Base-by-base conservation (phyloP, 2,329 filamentous ascomycete species). In the Hypoxylon rubiginosum region DNA sequence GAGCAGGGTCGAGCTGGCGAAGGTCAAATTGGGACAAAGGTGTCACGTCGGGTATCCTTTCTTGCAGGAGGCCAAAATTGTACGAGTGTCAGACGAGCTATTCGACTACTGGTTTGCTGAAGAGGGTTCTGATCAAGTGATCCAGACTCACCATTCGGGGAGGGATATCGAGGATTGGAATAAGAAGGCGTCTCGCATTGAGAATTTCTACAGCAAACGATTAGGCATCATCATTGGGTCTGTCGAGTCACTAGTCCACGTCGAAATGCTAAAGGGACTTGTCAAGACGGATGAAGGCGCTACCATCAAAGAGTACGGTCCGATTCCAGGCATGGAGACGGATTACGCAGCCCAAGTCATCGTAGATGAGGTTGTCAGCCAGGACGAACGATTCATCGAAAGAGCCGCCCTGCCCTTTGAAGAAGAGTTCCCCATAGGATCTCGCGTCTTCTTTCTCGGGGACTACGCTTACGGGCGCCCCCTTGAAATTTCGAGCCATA, bases 11-110 rank as follows among this genome's bases (percentile, higher is more conserved):
- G 89, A 92, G 71, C 82, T 87, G 58, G 94, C 94, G 59, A 93
- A 93, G 77, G 81, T 83, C 53, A 95, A 93, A 76, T 85, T 99
- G 48, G 95, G 94, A 48, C 88, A 95, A 79, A 90, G 90, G 65
- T 94, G 97, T 64, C 93, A 93, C 76, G 92, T 98, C 66, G 94
- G 95, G 39, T 99, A 97, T 75, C 96, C 96, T 1, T 99, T 97
- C 82, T 82, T 99, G 69, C 92, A 97, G 73, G 97, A 99, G 81
- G 96, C 93, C 57, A 95, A 95, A 81, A 90, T 99, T 30, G 86
- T 93, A 55, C 91, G 90, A 59, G 92, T 98, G 1, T 95, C 94
- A 0, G 96, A 99, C 76, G 95, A 98, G 78, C 84, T 98, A 28
- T 98, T 98, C 77, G 91, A 92, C 73, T 99, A 97, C 75, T 84